A percentile compares a stretch with the other conserved stretches of the same genome.
phyloP scores from a whole-genome alignment of 202 grass and related monocot genomes.

The Cymbopogon flexuosus region DNA sequence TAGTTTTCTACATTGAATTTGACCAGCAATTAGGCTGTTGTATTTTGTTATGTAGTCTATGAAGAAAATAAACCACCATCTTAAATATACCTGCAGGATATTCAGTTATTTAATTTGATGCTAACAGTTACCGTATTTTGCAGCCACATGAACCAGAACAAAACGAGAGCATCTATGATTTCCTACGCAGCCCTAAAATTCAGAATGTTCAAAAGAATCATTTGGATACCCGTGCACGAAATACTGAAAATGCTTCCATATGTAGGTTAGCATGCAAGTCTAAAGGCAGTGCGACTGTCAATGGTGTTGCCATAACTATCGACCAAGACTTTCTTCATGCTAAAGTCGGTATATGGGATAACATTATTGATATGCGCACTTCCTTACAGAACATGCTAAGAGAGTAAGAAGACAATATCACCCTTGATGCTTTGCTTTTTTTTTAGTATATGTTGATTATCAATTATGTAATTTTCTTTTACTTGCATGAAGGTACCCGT shows the following conservation, averaged over 20 bases:
- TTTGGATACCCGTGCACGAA: background rate
- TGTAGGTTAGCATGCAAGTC: slow-evolving; percentile 20
- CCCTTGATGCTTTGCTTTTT: background rate
- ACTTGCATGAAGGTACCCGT: slow-evolving; percentile 60
- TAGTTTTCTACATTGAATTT: background rate
- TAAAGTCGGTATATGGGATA: slow-evolving; percentile 55
- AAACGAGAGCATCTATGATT: slow-evolving; percentile 48
- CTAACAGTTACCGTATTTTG: slow-evolving; percentile 30
- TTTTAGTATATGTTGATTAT: slow-evolving; percentile 6
- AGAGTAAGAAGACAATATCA: slow-evolving; percentile 54
- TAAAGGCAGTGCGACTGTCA: slow-evolving; percentile 8
- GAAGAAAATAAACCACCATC: background rate
- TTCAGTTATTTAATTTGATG: slow-evolving; percentile 14
- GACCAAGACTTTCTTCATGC: slow-evolving; percentile 32
- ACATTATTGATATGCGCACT: slow-evolving; percentile 73
- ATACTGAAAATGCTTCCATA: slow-evolving; percentile 27
- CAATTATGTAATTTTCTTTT: slow-evolving; percentile 14
- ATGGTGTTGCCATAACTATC: slow-evolving; percentile 12
- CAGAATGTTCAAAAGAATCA: slow-evolving; percentile 1
- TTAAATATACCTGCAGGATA: slow-evolving; percentile 1
- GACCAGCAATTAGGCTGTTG: background rate
- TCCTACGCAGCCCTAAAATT: slow-evolving; percentile 36
- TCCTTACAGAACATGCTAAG: slow-evolving; percentile 62
- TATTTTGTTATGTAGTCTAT: background rate
- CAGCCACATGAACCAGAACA: slow-evolving; percentile 43